phyloP scores from a whole-genome alignment of 106 monocot species.

The Dendrobium catenatum region DNA sequence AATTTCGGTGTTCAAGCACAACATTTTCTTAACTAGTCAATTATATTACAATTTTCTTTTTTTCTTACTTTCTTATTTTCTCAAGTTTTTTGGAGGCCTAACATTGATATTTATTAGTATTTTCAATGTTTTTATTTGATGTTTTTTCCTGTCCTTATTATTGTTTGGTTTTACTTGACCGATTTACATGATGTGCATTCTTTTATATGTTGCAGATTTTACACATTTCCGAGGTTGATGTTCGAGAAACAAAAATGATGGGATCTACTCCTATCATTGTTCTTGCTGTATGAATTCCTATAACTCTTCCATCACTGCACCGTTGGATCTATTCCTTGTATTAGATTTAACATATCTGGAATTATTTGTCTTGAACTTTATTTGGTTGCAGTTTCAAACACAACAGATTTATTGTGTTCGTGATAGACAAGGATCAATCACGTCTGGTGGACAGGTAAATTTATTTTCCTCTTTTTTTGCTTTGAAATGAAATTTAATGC shows the following conservation, averaged over 20 bases:
- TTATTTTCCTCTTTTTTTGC: neutral
- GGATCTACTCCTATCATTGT: conserved; percentile 86
- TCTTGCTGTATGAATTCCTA: conserved; percentile 47
- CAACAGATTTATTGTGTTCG: conserved; percentile 94
- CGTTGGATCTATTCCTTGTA: neutral
- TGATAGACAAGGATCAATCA: conserved; percentile 69
- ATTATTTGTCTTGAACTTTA: conserved; percentile 3
- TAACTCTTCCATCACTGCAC: neutral
- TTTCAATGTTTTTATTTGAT: neutral
- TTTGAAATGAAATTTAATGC: neutral
- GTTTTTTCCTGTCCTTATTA: neutral
- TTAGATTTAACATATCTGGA: neutral
- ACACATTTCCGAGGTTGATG: conserved; percentile 88
- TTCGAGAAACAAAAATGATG: conserved; percentile 95
- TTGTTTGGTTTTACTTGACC: neutral
- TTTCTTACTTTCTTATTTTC: neutral
- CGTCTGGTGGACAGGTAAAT: conserved; percentile 76
- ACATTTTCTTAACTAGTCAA: too few relatives aligned
- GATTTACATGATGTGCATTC: neutral
- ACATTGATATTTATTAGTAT: neutral
- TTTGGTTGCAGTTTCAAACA: conserved; percentile 76
- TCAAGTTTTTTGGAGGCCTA: neutral
- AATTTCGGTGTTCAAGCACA: too few relatives aligned
- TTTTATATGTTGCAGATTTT: conserved; percentile 56
- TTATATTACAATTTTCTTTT: too few relatives aligned